Conservation (phyloP, 306 rosid genomes). For the Boehmeria nivea region DNA sequence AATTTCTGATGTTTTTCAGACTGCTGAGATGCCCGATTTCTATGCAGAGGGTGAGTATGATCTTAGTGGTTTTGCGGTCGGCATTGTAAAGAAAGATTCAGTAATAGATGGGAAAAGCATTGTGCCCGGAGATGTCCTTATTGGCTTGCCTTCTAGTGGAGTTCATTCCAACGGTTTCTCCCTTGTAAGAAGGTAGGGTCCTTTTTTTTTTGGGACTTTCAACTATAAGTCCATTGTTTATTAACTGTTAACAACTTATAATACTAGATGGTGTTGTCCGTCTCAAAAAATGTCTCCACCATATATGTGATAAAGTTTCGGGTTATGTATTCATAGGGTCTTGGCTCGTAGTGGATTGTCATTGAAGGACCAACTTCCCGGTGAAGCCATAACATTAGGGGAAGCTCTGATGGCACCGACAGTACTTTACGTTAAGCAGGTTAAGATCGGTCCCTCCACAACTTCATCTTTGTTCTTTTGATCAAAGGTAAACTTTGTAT, state of each 20-base stretch:
- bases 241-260: too few species aligned
- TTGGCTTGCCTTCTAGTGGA: conserved; percentile 92
- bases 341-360: conserved; percentile 64
- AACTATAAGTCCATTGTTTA: not conserved
- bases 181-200: conserved; percentile 72
- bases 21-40: conserved; percentile 96
- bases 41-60: conserved; percentile 86
- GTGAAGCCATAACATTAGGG: conserved; percentile 48
- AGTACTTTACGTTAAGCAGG: conserved; percentile 84
- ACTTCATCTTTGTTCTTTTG: not conserved
- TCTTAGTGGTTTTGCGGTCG: conserved; percentile 94
- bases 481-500: not conserved
- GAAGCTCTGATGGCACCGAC: conserved; percentile 94
- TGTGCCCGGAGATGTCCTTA: conserved; percentile 61
- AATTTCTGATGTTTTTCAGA: conserved; percentile 53
- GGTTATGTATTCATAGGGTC: conserved; percentile 36
- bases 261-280: too few species aligned
- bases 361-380: conserved; percentile 64
- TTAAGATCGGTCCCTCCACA: conserved; percentile 18
- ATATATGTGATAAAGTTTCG: too few species aligned
- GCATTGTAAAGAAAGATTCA: conserved; percentile 64
- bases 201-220: not conserved
- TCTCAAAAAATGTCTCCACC: not conserved
- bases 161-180: conserved; percentile 94
- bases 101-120: conserved; percentile 73